Evolutionary conservation across 140 eudicot genomes (phyloP).

Genomic region (Ambrosia hybrid): DNA sequence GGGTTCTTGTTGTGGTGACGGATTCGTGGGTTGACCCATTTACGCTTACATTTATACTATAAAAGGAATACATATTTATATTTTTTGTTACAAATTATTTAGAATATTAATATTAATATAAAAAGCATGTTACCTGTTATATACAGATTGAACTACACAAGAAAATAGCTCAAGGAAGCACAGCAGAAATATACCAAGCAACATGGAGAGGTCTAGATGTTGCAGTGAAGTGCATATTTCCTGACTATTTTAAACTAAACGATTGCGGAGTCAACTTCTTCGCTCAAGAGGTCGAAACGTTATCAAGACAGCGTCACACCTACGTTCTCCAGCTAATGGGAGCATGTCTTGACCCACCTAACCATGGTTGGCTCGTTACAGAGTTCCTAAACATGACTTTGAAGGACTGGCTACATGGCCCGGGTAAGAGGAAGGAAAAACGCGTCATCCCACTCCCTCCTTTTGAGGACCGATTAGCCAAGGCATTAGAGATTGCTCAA

Average conservation of each 20-base stretch:
- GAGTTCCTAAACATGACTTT: slow-evolving; percentile 55
- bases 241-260: slow-evolving; percentile 57
- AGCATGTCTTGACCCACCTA: slow-evolving; percentile 73
- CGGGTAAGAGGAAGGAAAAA: slow-evolving; percentile 52
- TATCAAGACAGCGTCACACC: slow-evolving; percentile 70
- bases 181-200: slow-evolving; percentile 70
- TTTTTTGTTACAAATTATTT: no score
- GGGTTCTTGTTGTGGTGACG: background rate
- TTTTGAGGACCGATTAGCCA: slow-evolving; percentile 44
- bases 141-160: slow-evolving; percentile 53
- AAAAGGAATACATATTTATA: no score
- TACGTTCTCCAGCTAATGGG: slow-evolving; percentile 75
- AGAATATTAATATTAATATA: no score
- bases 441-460: slow-evolving; percentile 47
- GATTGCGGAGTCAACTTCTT: slow-evolving; percentile 57
- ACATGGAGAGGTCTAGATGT: slow-evolving; percentile 79
- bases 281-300: slow-evolving; percentile 67
- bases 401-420: slow-evolving; percentile 66
- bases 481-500: slow-evolving; percentile 71
- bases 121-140: background rate
- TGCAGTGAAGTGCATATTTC: slow-evolving; percentile 71
- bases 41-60: background rate
- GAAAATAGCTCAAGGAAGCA: slow-evolving; percentile 62
- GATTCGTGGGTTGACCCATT: background rate
- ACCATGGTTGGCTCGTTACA: slow-evolving; percentile 70